A percentile compares a stretch with the other conserved stretches of the same genome.
Evolutionary conservation across 768 basidiomycete species (phyloP).

Genomic region (Mycena latifolia): DNA sequence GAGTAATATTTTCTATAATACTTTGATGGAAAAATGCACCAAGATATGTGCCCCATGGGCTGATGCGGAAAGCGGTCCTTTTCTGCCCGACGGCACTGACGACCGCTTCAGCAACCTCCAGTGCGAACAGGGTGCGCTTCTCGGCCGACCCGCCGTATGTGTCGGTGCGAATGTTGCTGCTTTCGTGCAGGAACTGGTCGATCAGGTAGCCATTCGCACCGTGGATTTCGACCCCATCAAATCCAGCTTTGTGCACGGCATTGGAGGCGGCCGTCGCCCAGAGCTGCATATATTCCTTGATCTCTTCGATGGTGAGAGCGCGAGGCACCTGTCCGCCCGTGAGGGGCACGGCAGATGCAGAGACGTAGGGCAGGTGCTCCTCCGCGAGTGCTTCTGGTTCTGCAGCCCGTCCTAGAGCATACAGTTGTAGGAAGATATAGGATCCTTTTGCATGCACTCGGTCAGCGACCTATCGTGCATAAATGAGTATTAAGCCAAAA

Average conservation of each 20-base stretch:
- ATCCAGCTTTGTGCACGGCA: slow-evolving; percentile 61
- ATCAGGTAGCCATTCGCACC: slow-evolving; percentile 47
- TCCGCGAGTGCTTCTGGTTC: too few species aligned
- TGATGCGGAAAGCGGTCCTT: too few species aligned
- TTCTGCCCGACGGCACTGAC: slow-evolving; percentile 52
- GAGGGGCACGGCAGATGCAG: too few species aligned
- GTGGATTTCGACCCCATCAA: slow-evolving; percentile 65
- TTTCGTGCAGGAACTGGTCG: slow-evolving; percentile 62
- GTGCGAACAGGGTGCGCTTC: slow-evolving; percentile 58
- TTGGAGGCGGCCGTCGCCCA: slow-evolving; percentile 60
- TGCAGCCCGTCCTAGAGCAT: too few species aligned
- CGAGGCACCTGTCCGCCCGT: slow-evolving; percentile 18
- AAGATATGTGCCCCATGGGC: slow-evolving; percentile 51
- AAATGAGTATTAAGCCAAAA: too few species aligned
- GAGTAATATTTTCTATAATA: too few species aligned
- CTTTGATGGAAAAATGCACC: slow-evolving; percentile 28
- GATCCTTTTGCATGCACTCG: too few species aligned
- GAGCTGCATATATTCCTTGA: slow-evolving; percentile 50
- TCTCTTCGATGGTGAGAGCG: slow-evolving; percentile 48
- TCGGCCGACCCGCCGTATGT: slow-evolving; percentile 43
- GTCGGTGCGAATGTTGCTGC: slow-evolving; percentile 54
- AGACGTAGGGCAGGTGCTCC: too few species aligned
- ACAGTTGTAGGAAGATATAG: too few species aligned
- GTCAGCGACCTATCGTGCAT: too few species aligned
- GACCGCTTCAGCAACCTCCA: slow-evolving; percentile 57